Conservation (phyloP, 495 filamentous ascomycete species). For the Cryomyces minteri region DNA sequence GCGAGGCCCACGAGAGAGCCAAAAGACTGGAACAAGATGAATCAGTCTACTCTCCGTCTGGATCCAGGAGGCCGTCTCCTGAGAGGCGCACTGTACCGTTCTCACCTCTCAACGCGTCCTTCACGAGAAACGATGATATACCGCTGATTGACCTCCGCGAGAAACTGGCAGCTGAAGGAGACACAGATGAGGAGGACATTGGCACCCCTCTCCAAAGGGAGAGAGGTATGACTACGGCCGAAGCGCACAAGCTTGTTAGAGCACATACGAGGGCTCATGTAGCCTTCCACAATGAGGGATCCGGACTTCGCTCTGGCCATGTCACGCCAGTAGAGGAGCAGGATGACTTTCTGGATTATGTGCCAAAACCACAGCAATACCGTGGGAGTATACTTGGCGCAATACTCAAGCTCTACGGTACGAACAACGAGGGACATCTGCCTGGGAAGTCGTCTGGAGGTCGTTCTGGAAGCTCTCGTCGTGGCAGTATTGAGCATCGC, state of each 20-base stretch:
- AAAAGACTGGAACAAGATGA: constrained; percentile 11
- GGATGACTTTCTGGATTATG: too few species aligned
- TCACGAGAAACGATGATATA: constrained; percentile 16
- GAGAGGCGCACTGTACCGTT: neutral
- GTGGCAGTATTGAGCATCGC: too few species aligned
- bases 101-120: neutral
- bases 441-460: too few species aligned
- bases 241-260: constrained; percentile 32
- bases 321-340: too few species aligned
- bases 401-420: too few species aligned
- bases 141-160: constrained; percentile 15
- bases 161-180: constrained; percentile 13
- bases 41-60: constrained; percentile 1
- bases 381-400: too few species aligned
- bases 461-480: too few species aligned
- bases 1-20: constrained; percentile 6
- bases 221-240: constrained; percentile 14
- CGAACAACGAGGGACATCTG: too few species aligned
- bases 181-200: constrained; percentile 11
- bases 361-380: too few species aligned
- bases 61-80: constrained; percentile 6
- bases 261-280: too few species aligned
- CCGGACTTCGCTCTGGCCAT: too few species aligned
- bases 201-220: constrained; percentile 3
- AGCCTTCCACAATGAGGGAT: too few species aligned